Base-by-base conservation (phyloP, 1,139 yeast species). In the Debaryomyces singareniensis region DNA sequence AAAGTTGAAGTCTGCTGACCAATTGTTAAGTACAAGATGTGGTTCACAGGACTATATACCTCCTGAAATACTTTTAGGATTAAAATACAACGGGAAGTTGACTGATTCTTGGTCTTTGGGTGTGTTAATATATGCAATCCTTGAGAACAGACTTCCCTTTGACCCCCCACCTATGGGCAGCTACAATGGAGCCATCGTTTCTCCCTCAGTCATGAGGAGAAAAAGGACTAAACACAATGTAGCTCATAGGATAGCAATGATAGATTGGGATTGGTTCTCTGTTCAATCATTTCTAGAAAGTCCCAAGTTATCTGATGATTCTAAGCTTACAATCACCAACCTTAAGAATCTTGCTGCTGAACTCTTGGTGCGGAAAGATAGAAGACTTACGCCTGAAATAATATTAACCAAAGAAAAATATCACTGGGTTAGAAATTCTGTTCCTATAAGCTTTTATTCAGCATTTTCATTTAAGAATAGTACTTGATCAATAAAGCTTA, bases 31-130 rank as follows among this genome's bases (percentile, higher is more conserved):
- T 2, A 89, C 97, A 1, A 60, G 97, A 35, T 91, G 98, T 55
- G 98, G 98, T 0, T 83, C 95, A 1, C 96, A 86, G 40, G 97
- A 91, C 52, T 91, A 91, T 44, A 95, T 91, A 2, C 79, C 96
- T 0, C 98, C 97, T 0, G 98, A 91, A 51, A 61, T 91, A 21
- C 61, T 91, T 25, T 76, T 91, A 78, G 97, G 97, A 0, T 67
- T 85, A 35, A 79, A 85, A 13, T 91, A 91, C 49, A 89, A 89
- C 47, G 98, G 98, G 3, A 71, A 82, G 32, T 75, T 84, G 39
- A 81, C 93, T 26, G 98, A 91, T 49, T 69, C 91, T 11, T 91
- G 98, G 98, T 85, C 96, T 2, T 57, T 87, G 5, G 98, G 97
- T 1, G 97, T 89, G 4, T 62, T 87, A n/a, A 57, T 87, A 1